A percentile compares a stretch with the other conserved stretches of the same genome.
Evolutionary conservation across 495 filamentous ascomycete species (phyloP).

Genomic region (Paragyromitra xinjiangensis): DNA sequence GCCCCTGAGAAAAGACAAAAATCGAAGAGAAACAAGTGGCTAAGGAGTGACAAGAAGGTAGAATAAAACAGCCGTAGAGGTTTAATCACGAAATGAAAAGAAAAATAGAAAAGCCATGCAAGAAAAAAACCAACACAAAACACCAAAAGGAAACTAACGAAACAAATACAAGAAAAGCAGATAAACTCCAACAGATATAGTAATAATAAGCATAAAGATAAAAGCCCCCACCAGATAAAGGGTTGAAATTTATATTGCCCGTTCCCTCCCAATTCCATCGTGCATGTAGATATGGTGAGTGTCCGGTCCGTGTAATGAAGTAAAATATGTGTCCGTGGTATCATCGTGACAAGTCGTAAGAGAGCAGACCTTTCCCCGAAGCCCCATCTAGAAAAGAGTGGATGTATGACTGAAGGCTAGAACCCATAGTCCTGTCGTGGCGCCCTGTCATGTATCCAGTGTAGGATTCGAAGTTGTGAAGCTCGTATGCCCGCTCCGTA

Average conservation of each 20-base stretch:
- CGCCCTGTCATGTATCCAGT: conserved; percentile 25
- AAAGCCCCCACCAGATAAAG: conserved; percentile 27
- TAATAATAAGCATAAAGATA: conserved; percentile 30
- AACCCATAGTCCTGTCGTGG: conserved; percentile 1
- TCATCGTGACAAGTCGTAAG: conserved; percentile 48
- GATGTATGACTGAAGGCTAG: conserved; percentile 11
- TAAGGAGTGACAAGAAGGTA: conserved; percentile 47
- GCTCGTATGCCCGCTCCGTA: conserved; percentile 46
- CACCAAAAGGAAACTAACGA: conserved; percentile 41
- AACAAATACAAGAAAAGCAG: conserved; percentile 51
- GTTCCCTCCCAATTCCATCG: conserved; percentile 37
- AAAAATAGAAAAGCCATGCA: conserved; percentile 38
- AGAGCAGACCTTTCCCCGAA: conserved; percentile 42
- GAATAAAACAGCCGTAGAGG: conserved; percentile 36
- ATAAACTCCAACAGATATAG: conserved; percentile 49
- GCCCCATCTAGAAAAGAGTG: conserved; percentile 16
- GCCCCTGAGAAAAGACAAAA: conserved; percentile 42
- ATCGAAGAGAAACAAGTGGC: conserved; percentile 28
- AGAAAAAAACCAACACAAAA: conserved; percentile 12
- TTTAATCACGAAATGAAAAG: conserved; percentile 16
- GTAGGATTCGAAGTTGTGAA: conserved; percentile 32
- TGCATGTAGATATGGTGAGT: conserved; percentile 34
- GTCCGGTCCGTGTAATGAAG: conserved; percentile 31
- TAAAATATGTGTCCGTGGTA: conserved; percentile 46
- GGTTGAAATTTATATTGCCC: conserved; percentile 45